Conservation (phyloP, 1,139 yeast species). For the Geotrichum macrosporum region DNA sequence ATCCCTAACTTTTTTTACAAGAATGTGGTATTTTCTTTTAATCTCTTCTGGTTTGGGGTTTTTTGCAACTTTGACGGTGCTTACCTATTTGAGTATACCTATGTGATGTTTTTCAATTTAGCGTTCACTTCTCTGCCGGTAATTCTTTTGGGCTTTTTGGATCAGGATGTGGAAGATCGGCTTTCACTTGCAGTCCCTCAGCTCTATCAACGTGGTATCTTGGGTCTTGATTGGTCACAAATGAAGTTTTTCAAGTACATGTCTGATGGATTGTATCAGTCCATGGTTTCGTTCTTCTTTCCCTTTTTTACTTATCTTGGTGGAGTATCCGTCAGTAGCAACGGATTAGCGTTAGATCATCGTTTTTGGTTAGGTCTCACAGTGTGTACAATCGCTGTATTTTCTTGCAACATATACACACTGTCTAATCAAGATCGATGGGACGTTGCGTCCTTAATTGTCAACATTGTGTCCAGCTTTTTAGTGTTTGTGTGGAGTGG, state of each 20-base stretch:
- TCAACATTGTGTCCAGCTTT: conserved; percentile 61
- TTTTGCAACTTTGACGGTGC: conserved; percentile 85
- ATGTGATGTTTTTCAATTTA: conserved; percentile 84
- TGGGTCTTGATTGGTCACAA: conserved; percentile 77
- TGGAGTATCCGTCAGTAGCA: conserved; percentile 53
- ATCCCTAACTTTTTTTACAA: conserved; percentile 89
- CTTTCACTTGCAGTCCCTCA: conserved; percentile 83
- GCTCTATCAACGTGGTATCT: conserved; percentile 76
- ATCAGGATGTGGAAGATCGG: conserved; percentile 83
- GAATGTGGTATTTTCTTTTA: conserved; percentile 81
- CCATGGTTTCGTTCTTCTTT: conserved; percentile 66
- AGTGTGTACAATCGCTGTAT: conserved; percentile 74
- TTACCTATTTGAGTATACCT: conserved; percentile 87
- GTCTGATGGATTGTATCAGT: conserved; percentile 80
- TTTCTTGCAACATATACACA: conserved; percentile 76
- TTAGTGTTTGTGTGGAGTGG: conserved; percentile 88
- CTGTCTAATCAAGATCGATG: conserved; percentile 81
- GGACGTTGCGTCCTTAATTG: conserved; percentile 83
- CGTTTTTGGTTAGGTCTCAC: conserved; percentile 79
- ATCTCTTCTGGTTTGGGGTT: conserved; percentile 90
- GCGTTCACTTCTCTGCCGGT: conserved; percentile 95
- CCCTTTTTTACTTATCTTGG: conserved; percentile 65
- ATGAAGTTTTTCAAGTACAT: conserved; percentile 75
- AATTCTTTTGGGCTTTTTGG: conserved; percentile 82
- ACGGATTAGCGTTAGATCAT: conserved; percentile 71